phyloP scores from a whole-genome alignment of 805 yeast genomes.

The Vanderwaltozyma tropicalis region DNA sequence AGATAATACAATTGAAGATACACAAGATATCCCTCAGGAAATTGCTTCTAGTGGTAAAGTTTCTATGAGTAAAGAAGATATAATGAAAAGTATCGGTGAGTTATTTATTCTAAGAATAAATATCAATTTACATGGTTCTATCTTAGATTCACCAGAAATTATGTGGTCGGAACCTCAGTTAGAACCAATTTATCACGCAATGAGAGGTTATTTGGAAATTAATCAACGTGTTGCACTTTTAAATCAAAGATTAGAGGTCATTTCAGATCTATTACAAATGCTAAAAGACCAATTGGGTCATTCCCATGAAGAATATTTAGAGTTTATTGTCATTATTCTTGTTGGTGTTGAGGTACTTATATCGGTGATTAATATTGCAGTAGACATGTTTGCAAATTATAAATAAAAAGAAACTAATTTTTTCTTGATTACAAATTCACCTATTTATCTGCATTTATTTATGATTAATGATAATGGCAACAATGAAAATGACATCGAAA shows the following conservation, averaged over 20 bases:
- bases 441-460: too few species aligned
- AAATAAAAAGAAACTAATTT: not conserved
- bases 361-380: conserved; percentile 69
- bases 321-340: conserved; percentile 78
- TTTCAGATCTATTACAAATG: conserved; percentile 88
- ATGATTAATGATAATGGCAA: too few species aligned
- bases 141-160: conserved; percentile 90
- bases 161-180: conserved; percentile 99
- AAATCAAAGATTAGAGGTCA: conserved; percentile 88
- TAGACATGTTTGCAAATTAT: conserved; percentile 38
- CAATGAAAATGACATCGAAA: too few species aligned
- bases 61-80: conserved; percentile 85
- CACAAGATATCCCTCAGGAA: conserved; percentile 94
- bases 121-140: conserved; percentile 76
- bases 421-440: too few species aligned
- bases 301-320: conserved; percentile 85
- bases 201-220: conserved; percentile 89
- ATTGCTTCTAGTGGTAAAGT: conserved; percentile 93
- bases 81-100: conserved; percentile 96
- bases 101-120: conserved; percentile 78
- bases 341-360: conserved; percentile 90
- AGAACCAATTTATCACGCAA: conserved; percentile 95
- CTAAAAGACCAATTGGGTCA: conserved; percentile 94
- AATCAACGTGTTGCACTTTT: conserved; percentile 84
- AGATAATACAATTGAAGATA: conserved; percentile 93